Evolutionary conservation across 805 yeast genomes (phyloP).

Genomic region (Yarrowia deformans): DNA sequence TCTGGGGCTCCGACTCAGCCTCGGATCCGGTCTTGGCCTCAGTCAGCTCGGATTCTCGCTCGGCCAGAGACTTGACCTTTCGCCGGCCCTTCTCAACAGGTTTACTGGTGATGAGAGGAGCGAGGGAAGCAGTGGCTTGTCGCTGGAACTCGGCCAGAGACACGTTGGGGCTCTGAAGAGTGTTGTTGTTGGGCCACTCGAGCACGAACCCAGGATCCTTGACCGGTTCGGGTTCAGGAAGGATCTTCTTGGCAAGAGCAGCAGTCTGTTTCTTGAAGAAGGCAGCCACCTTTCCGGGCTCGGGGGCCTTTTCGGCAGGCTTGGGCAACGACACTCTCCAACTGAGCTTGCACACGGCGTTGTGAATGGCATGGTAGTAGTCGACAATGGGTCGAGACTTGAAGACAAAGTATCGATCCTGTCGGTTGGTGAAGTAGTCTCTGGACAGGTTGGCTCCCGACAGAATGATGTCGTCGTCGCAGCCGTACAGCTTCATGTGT

Average conservation of each 20-base stretch:
- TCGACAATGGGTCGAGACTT: slow-evolving; percentile 64
- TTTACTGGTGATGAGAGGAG: slow-evolving; percentile 58
- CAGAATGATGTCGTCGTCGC: slow-evolving; percentile 86
- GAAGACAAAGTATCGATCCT: slow-evolving; percentile 87
- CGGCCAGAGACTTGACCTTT: slow-evolving; percentile 6
- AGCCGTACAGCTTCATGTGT: slow-evolving; percentile 96
- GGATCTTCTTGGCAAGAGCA: not conserved
- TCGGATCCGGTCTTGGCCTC: slow-evolving; percentile 46
- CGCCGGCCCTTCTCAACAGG: slow-evolving; percentile 48
- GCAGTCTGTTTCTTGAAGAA: slow-evolving; percentile 20
- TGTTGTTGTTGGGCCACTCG: slow-evolving; percentile 71
- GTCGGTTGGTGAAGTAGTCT: slow-evolving; percentile 94
- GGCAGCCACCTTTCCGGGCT: slow-evolving; percentile 8
- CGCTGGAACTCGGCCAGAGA: slow-evolving; percentile 46
- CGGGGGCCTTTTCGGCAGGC: not conserved
- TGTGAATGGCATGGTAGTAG: slow-evolving; percentile 76
- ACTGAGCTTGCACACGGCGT: slow-evolving; percentile 71
- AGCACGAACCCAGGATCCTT: slow-evolving; percentile 55
- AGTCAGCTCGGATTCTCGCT: slow-evolving; percentile 6
- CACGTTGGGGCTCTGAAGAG: slow-evolving; percentile 65
- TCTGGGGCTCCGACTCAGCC: slow-evolving; percentile 51
- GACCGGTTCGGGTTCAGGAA: slow-evolving; percentile 33
- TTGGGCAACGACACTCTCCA: slow-evolving; percentile 63
- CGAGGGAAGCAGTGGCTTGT: slow-evolving; percentile 60
- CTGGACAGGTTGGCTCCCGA: slow-evolving; percentile 91